Evolutionary conservation across 441 rosid species (phyloP).

Genomic region (Bruguiera hainesii): DNA sequence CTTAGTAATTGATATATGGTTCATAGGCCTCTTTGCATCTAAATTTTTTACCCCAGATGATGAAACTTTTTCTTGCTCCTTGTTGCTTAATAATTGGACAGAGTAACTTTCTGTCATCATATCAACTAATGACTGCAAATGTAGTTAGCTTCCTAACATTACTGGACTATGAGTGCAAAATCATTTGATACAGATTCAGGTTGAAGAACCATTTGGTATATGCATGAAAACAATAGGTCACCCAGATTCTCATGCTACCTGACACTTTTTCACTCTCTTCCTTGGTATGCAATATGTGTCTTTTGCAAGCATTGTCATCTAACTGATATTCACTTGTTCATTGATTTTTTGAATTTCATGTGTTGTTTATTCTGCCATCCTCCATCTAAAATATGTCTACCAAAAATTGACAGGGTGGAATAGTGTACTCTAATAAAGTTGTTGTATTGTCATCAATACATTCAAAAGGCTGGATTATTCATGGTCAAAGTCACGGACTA

Average conservation of each 20-base stretch:
- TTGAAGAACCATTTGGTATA: background rate
- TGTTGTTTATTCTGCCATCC: conserved; percentile 6
- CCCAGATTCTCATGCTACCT: background rate
- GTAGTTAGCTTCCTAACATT: no score
- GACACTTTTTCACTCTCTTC: background rate
- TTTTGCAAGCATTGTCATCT: background rate
- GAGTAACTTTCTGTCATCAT: no score
- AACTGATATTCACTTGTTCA: no score
- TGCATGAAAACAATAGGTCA: background rate
- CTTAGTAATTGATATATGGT: background rate
- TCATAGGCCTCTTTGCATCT: background rate
- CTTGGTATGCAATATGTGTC: background rate
- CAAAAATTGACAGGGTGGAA: conserved; percentile 58
- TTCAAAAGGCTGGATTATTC: conserved; percentile 50
- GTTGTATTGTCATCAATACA: conserved; percentile 47
- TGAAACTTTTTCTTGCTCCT: background rate
- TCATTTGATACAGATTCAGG: background rate
- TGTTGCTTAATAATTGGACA: conserved; percentile 6
- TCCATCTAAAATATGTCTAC: conserved; percentile 14
- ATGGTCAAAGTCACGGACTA: conserved; percentile 45
- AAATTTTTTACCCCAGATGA: background rate
- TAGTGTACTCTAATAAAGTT: conserved; percentile 80
- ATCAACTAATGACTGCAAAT: no score
- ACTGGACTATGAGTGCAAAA: no score
- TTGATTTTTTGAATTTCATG: no score